Evolutionary conservation across 2,329 filamentous ascomycete genomes (phyloP).

Genomic region (Colletotrichum plurivorum): DNA sequence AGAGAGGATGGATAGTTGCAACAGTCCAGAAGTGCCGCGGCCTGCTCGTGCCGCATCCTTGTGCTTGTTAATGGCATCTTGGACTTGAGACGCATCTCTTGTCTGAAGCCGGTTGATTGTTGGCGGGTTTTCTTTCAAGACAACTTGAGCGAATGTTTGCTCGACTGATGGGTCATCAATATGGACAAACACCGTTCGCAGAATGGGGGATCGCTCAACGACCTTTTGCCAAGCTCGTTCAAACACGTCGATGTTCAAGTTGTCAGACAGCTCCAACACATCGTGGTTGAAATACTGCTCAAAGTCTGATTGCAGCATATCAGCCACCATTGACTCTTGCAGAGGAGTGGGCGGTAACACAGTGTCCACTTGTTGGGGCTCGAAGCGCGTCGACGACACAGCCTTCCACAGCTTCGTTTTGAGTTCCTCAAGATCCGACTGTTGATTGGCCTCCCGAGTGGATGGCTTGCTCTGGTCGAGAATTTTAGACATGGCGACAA

Average conservation of each 20-base stretch:
- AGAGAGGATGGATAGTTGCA: constrained; percentile 63
- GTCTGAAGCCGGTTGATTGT: constrained; percentile 45
- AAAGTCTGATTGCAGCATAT: constrained; percentile 83
- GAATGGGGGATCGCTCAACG: constrained; percentile 74
- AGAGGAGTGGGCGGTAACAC: constrained; percentile 84
- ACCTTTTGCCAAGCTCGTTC: constrained; percentile 74
- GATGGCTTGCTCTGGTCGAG: neutral
- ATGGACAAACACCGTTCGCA: constrained; percentile 81
- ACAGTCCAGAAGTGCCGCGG: constrained; percentile 55
- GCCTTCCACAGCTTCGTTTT: constrained; percentile 54
- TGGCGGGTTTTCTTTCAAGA: constrained; percentile 48
- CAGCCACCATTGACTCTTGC: constrained; percentile 88
- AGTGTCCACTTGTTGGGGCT: constrained; percentile 63
- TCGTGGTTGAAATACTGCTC: constrained; percentile 89
- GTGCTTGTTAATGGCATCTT: constrained; percentile 53
- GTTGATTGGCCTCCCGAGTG: constrained; percentile 41
- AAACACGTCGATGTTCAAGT: constrained; percentile 70
- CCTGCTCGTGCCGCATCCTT: constrained; percentile 53
- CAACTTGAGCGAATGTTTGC: constrained; percentile 64
- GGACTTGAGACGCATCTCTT: constrained; percentile 50
- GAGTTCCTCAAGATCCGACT: constrained; percentile 39
- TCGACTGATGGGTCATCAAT: constrained; percentile 72
- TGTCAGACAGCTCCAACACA: constrained; percentile 71
- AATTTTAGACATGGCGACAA: constrained; percentile 69
- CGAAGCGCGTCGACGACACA: constrained; percentile 50